Conservation (phyloP, 768 basidiomycete genomes). For the Galerina marginata region DNA sequence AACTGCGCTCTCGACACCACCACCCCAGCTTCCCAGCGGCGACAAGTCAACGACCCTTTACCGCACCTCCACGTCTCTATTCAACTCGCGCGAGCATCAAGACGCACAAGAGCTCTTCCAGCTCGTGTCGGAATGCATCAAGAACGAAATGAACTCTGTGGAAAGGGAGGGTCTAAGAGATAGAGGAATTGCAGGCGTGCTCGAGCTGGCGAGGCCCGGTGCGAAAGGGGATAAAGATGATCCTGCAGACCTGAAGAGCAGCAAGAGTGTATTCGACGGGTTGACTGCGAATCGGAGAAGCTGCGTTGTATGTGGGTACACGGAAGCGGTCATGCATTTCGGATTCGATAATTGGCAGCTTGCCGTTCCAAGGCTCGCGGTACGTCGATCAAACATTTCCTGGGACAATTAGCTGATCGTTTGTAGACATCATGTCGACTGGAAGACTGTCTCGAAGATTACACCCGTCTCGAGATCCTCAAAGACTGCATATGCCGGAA, state of each 20-base stretch:
- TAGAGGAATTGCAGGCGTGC: slow-evolving; percentile 70
- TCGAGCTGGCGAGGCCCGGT: slow-evolving; percentile 23
- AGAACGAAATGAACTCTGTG: slow-evolving; percentile 79
- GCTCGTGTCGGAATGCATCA: slow-evolving; percentile 87
- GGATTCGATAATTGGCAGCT: slow-evolving; percentile 87
- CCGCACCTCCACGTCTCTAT: slow-evolving; percentile 47
- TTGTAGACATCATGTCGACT: slow-evolving; percentile 67
- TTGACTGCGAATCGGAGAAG: slow-evolving; percentile 89
- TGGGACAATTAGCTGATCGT: slow-evolving; percentile 2
- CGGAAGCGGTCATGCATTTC: slow-evolving; percentile 93
- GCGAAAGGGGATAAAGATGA: slow-evolving; percentile 30
- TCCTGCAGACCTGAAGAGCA: slow-evolving; percentile 27
- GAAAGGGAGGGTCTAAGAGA: slow-evolving; percentile 74
- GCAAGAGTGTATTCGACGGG: slow-evolving; percentile 85
- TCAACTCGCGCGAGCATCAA: slow-evolving; percentile 93
- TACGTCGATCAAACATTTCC: slow-evolving; percentile 39
- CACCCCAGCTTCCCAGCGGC: slow-evolving; percentile 50
- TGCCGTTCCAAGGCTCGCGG: slow-evolving; percentile 66
- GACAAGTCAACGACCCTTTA: slow-evolving; percentile 33
- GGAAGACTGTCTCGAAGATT: slow-evolving; percentile 86
- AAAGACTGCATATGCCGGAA: slow-evolving; percentile 93
- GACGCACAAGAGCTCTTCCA: slow-evolving; percentile 99
- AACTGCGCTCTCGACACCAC: slow-evolving; percentile 57
- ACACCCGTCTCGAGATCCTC: slow-evolving; percentile 86
- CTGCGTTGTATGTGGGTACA: slow-evolving; percentile 90